These are phyloP conservation scores for Pyricularia sp. DNA, from an alignment of 2,329 filamentous ascomycete species.

Conservation along the genomic window DNA sequence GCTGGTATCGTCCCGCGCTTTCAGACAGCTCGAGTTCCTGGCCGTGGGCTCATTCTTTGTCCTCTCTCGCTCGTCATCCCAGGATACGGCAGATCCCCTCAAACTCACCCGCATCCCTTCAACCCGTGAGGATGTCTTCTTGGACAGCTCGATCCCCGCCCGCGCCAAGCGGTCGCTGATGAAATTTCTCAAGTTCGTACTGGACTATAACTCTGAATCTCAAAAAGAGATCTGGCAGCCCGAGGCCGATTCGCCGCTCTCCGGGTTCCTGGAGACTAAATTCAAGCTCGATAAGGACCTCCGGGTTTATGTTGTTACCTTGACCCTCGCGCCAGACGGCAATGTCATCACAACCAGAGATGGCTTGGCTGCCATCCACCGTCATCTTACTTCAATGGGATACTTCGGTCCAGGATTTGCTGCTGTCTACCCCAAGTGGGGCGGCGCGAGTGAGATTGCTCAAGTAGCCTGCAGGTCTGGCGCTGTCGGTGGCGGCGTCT, in stretches of 20 bases:
- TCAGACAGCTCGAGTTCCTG: slow-evolving; percentile 84
- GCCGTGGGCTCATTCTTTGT: slow-evolving; percentile 92
- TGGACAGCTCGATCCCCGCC: slow-evolving; percentile 63
- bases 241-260: slow-evolving; percentile 42
- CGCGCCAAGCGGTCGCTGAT: slow-evolving; percentile 80
- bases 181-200: slow-evolving; percentile 87
- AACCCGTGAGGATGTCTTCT: slow-evolving; percentile 85
- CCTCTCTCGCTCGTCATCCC: slow-evolving; percentile 29
- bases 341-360: slow-evolving; percentile 48
- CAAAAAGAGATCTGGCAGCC: slow-evolving; percentile 49
- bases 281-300: slow-evolving; percentile 62
- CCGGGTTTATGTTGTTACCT: slow-evolving; percentile 50
- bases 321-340: slow-evolving; percentile 64
- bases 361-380: slow-evolving; percentile 64
- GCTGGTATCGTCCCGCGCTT: slow-evolving; percentile 82
- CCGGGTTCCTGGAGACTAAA: slow-evolving; percentile 47
- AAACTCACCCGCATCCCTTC: slow-evolving; percentile 67
- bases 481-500: slow-evolving; percentile 84
- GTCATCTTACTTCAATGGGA: slow-evolving; percentile 79
- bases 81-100: neutral
- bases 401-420: slow-evolving; percentile 83
- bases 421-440: slow-evolving; percentile 87
- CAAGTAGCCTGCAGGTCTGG: slow-evolving; percentile 87
- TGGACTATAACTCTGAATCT: slow-evolving; percentile 52
- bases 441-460: slow-evolving; percentile 76